These are phyloP conservation scores for Daldinia grandis DNA, from an alignment of 495 filamentous ascomycete species.

Conservation along the genomic window DNA sequence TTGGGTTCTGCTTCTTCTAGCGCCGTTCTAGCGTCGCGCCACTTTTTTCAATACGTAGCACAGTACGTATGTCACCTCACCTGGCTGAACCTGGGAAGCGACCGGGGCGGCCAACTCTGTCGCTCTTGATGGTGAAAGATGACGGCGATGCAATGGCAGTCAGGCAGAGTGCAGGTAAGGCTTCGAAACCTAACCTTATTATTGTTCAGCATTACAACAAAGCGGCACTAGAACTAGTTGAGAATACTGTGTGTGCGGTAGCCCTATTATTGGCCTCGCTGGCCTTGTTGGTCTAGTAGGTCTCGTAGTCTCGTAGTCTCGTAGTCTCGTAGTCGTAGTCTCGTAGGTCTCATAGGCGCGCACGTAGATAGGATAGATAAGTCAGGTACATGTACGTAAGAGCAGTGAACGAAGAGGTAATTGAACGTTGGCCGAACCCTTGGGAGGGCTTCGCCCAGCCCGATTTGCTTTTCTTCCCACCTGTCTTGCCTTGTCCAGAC, in stretches of 20 bases:
- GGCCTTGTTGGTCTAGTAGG: neutral
- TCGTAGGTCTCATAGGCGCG: neutral
- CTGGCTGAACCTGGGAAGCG: conserved; percentile 23
- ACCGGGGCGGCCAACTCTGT: conserved; percentile 1
- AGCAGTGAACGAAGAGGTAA: conserved; percentile 21
- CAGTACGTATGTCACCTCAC: conserved; percentile 19
- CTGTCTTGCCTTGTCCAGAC: neutral
- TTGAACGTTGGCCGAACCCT: conserved; percentile 2
- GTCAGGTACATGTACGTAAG: conserved; percentile 31
- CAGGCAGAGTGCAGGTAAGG: conserved; percentile 27
- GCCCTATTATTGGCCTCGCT: conserved; percentile 20
- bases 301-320: conserved; percentile 4
- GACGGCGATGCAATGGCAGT: conserved; percentile 24
- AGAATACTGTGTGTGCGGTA: conserved; percentile 16
- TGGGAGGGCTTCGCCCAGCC: conserved; percentile 27
- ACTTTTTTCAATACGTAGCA: conserved; percentile 34
- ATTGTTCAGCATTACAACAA: conserved; percentile 20
- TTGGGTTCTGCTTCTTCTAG: conserved; percentile 47
- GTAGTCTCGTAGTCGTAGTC: neutral
- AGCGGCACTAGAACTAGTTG: conserved; percentile 30
- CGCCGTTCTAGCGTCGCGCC: conserved; percentile 51
- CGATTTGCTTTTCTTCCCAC: conserved; percentile 16
- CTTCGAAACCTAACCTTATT: conserved; percentile 30
- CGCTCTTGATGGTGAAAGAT: conserved; percentile 12
- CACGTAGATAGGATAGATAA: conserved; percentile 19